These are phyloP conservation scores for Backusella tarrabulga DNA, from an alignment of 192 early-diverging fungal species.

Conservation along the genomic window DNA sequence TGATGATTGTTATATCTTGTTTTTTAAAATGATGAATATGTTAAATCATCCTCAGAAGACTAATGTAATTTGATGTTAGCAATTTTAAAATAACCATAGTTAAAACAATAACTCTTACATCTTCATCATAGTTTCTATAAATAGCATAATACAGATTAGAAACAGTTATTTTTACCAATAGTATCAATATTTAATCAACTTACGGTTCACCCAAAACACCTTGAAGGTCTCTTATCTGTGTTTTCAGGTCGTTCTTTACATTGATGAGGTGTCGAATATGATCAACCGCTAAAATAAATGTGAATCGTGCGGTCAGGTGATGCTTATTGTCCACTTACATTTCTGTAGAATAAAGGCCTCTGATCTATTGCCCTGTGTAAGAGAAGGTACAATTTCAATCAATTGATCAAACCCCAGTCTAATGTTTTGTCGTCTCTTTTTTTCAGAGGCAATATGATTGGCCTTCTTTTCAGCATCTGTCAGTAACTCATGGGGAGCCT, in stretches of 20 bases:
- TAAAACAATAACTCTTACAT: constrained; percentile 16
- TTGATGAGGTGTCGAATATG: constrained; percentile 69
- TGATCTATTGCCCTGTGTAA: constrained; percentile 79
- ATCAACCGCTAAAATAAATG: constrained; percentile 57
- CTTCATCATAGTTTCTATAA: constrained; percentile 26
- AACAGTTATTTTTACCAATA: neutral
- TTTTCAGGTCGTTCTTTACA: constrained; percentile 59
- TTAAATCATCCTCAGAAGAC: constrained; percentile 38
- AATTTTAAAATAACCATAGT: neutral
- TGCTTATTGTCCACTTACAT: constrained; percentile 38
- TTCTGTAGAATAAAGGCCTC: constrained; percentile 87
- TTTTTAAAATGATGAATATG: constrained; percentile 14
- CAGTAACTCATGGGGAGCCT: constrained; percentile 65
- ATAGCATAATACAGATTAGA: constrained; percentile 9
- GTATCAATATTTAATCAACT: constrained; percentile 18
- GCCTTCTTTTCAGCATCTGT: constrained; percentile 91
- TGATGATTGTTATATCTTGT: neutral
- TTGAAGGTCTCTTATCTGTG: constrained; percentile 49
- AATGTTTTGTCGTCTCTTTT: constrained; percentile 91
- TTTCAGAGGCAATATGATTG: constrained; percentile 95
- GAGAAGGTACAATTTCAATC: constrained; percentile 80
- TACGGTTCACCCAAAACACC: constrained; percentile 46
- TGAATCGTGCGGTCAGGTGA: neutral
- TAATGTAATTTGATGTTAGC: neutral
- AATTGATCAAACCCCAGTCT: constrained; percentile 87